Percentiles rank a stretch among this genome's conserved stretches.
phyloP scores from a whole-genome alignment of 768 basidiomycete genomes.

The Tylopilus plumbeoviolaceoides region DNA sequence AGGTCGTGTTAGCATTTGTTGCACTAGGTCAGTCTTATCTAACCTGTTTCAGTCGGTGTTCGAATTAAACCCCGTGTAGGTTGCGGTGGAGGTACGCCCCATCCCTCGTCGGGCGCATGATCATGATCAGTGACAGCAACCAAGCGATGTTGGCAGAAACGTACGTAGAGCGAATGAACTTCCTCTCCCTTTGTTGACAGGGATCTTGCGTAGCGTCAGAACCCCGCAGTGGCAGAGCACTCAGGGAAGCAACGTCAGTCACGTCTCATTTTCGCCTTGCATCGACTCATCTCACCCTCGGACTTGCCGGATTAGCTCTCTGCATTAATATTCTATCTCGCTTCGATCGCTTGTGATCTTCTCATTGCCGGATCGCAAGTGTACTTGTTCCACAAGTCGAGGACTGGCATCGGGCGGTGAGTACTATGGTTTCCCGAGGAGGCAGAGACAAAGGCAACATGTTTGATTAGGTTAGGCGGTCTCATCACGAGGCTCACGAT shows the following conservation, averaged over 20 bases:
- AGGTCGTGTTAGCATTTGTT: constrained; percentile 28
- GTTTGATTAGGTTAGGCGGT: constrained; percentile 24
- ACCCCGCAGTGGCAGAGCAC: constrained; percentile 33
- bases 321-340: constrained; percentile 30
- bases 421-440: not conserved
- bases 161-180: constrained; percentile 9
- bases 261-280: not conserved
- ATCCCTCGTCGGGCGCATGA: not conserved
- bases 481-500: constrained; percentile 32
- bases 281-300: not conserved
- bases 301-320: constrained; percentile 18
- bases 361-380: constrained; percentile 33
- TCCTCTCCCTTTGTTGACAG: not conserved
- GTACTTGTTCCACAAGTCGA: constrained; percentile 32
- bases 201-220: constrained; percentile 14
- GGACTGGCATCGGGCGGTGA: constrained; percentile 27
- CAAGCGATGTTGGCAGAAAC: constrained; percentile 32
- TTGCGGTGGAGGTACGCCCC: constrained; percentile 27
- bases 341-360: constrained; percentile 33
- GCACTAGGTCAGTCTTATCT: constrained; percentile 22
- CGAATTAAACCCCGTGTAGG: constrained; percentile 9
- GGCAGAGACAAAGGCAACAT: not conserved
- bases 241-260: constrained; percentile 29
- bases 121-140: constrained; percentile 1
- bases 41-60: not conserved